Evolutionary conservation across 164 flowering plant genomes (phyloP).

Genomic region (Umbilicus rupestris): DNA sequence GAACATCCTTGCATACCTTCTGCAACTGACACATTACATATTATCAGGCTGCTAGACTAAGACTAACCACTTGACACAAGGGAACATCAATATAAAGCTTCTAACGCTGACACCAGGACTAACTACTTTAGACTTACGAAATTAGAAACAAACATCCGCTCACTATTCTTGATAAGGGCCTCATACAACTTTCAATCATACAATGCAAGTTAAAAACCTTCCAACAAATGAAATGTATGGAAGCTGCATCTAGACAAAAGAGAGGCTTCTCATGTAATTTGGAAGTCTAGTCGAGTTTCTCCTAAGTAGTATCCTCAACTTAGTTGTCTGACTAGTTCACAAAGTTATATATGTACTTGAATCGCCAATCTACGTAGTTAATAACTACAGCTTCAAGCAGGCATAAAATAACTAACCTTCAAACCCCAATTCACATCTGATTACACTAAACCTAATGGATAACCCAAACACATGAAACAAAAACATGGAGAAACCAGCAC

Average conservation of each 20-base stretch:
- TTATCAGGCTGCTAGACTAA: no score
- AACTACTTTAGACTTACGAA: no score
- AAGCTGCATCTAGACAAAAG: no score
- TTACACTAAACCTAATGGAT: not conserved
- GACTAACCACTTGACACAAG: no score
- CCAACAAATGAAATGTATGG: not conserved
- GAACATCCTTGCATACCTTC: no score
- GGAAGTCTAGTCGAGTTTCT: no score
- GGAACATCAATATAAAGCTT: no score
- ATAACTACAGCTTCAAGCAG: not conserved
- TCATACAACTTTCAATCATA: not conserved
- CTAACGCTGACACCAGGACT: no score
- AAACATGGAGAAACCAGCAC: slow-evolving; percentile 8
- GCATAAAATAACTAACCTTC: not conserved
- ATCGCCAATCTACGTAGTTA: not conserved
- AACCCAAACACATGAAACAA: not conserved
- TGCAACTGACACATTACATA: no score
- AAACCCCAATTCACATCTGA: not conserved
- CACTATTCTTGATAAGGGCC: not conserved
- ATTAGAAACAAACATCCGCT: no score
- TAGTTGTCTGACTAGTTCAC: not conserved
- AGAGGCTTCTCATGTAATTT: no score
- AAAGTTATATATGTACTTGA: not conserved
- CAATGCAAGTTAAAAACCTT: not conserved
- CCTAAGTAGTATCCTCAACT: not conserved